Conservation (phyloP, 345 rosid genomes). For the Rhizophora mangle region DNA sequence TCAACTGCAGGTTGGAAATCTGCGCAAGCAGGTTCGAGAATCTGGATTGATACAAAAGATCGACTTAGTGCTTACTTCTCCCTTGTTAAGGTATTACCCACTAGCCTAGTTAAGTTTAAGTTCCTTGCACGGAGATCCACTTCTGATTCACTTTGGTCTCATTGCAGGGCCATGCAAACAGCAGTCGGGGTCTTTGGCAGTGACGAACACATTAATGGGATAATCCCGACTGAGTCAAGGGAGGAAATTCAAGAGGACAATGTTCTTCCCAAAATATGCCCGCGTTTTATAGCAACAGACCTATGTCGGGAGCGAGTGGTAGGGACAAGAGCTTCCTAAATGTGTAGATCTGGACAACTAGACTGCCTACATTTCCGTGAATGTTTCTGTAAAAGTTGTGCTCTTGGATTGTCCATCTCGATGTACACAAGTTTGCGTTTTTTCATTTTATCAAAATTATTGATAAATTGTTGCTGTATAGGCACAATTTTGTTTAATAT, state of each 20-base stretch:
- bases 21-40: conserved; percentile 38
- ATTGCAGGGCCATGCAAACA: conserved; percentile 71
- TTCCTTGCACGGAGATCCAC: neutral
- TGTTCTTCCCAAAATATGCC: conserved; percentile 23
- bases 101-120: neutral
- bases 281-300: conserved; percentile 64
- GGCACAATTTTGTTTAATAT: no score
- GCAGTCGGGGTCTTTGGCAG: conserved; percentile 61
- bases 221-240: conserved; percentile 11
- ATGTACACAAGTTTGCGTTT: no score
- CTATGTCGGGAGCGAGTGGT: conserved; percentile 76
- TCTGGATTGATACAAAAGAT: conserved; percentile 31
- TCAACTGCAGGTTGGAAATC: conserved; percentile 32
- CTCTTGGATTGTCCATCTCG: no score
- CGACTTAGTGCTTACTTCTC: conserved; percentile 58
- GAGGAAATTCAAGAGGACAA: conserved; percentile 26
- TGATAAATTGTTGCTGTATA: no score
- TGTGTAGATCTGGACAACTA: no score
- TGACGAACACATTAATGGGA: conserved; percentile 25
- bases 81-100: conserved; percentile 44
- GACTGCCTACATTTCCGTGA: no score
- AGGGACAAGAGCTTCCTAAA: conserved; percentile 5
- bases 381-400: no score
- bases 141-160: neutral
- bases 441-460: no score